Evolutionary conservation across 257 asterid genomes (phyloP).

Genomic region (Leptodermis oblonga): DNA sequence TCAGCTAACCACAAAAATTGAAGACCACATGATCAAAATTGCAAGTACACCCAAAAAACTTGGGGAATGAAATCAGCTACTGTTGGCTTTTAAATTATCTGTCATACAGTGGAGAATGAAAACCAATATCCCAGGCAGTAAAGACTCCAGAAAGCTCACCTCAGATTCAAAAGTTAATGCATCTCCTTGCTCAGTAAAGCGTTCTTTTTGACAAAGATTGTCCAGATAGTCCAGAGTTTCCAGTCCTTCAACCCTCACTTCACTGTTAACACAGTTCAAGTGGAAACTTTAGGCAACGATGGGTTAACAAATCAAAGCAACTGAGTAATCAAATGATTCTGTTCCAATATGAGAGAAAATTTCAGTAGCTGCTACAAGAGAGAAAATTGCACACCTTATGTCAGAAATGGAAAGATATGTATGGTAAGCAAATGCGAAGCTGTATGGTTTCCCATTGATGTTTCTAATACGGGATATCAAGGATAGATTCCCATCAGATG

Average conservation of each 20-base stretch:
- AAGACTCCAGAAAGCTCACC: constrained; percentile 35
- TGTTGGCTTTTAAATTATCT: background rate
- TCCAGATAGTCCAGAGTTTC: constrained; percentile 92
- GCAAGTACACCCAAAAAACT: too few relatives aligned
- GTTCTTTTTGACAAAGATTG: constrained; percentile 69
- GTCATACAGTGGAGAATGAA: background rate
- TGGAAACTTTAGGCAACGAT: background rate
- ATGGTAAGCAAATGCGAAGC: constrained; percentile 86
- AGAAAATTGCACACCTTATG: constrained; percentile 52
- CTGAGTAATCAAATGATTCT: background rate
- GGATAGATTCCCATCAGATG: constrained; percentile 71
- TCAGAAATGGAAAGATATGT: constrained; percentile 84
- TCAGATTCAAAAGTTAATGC: constrained; percentile 94
- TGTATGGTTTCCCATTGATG: constrained; percentile 75
- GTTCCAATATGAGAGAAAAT: background rate
- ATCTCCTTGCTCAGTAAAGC: constrained; percentile 92
- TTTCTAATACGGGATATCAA: constrained; percentile 86
- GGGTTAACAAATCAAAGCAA: background rate
- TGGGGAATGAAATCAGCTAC: background rate
- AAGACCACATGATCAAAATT: background rate
- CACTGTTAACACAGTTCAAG: constrained; percentile 42
- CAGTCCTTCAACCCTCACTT: constrained; percentile 87
- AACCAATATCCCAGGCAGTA: background rate
- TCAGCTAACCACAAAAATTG: background rate
- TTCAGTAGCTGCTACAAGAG: background rate